Base-by-base conservation (phyloP, 2,329 filamentous ascomycete genomes). In the Exophiala xenobiotica region DNA sequence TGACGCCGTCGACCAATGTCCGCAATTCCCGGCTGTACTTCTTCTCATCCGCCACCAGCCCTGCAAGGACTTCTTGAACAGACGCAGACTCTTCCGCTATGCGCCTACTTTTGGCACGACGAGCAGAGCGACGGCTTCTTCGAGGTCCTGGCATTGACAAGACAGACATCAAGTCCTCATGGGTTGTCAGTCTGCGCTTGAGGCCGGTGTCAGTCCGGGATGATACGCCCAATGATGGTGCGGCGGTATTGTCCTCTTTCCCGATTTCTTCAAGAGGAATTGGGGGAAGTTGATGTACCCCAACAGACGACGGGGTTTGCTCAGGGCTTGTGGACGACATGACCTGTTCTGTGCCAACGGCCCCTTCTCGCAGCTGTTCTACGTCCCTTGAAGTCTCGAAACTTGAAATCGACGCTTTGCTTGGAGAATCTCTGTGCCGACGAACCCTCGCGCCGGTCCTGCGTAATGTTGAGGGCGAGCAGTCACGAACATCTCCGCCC, bases 101-200 rank as follows among this genome's bases (percentile, higher is more conserved):
- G 53, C 85, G 82, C 61, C 83, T 83, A 22, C 86, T 87, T 50
- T 90, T 83, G 49, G 93, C 80, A 67, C 89, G 95, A 38, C 87
- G 82, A 22, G 86, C 82, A 19, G 90, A 91, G 51, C 85, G 81
- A 54, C 89, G 82, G 65, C 86, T 90, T 64, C 78, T 80, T 51
- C 85, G 78, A 42, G 78, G 78, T 44, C 69, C 72, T 11, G 81
- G 78, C 26, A 80, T 72, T 20, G 91, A 97, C 6, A 99, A 76
- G 2, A 96, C 90, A 0, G 93, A 97, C 31, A 99, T 89, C 19
- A 99, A 77, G 68, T 99, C 93, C 12, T 90, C 90, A 69, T 97
- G 91, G 53, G 88, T 95, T 3, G 91, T 96, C 31, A 96, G 78
- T 53, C 87, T 83, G 57, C 89, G 81, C 67, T 87, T 89, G 26